phyloP scores from a whole-genome alignment of 1,139 yeast genomes.

The Yamadazyma spencermartinsiae region DNA sequence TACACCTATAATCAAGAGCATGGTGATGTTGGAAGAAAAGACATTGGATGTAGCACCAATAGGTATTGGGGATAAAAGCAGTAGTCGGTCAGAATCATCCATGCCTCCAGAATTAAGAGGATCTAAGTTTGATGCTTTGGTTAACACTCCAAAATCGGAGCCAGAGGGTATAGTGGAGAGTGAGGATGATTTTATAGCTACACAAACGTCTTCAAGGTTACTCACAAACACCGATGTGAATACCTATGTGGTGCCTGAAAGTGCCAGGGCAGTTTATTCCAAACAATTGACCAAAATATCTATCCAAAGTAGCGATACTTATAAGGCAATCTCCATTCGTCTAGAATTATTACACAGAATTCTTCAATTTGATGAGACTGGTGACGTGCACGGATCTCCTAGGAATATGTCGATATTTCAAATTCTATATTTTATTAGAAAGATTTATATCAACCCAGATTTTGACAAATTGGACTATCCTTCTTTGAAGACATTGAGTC shows the following conservation, averaged over 20 bases:
- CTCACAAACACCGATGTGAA: conserved; percentile 37
- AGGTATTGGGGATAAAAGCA: conserved; percentile 38
- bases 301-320: conserved; percentile 30
- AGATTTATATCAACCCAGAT: neutral
- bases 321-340: conserved; percentile 36
- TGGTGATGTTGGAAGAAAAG: conserved; percentile 36
- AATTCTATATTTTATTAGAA: conserved; percentile 36
- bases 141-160: neutral
- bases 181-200: conserved; percentile 33
- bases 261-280: conserved; percentile 35
- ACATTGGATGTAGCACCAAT: conserved; percentile 37
- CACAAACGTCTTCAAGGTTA: conserved; percentile 40
- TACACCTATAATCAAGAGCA: conserved; percentile 20
- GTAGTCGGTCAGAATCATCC: conserved; percentile 25
- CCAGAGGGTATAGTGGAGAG: conserved; percentile 1
- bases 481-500: conserved; percentile 4
- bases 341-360: conserved; percentile 56
- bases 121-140: conserved; percentile 1
- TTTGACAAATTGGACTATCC: conserved; percentile 13
- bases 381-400: conserved; percentile 38
- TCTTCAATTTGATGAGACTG: conserved; percentile 50
- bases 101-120: conserved; percentile 23
- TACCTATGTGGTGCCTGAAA: conserved; percentile 38
- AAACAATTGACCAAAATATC: conserved; percentile 30
- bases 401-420: conserved; percentile 52